Conservation (phyloP, 2,329 filamentous ascomycete species). For the Colletotrichum lentis region DNA sequence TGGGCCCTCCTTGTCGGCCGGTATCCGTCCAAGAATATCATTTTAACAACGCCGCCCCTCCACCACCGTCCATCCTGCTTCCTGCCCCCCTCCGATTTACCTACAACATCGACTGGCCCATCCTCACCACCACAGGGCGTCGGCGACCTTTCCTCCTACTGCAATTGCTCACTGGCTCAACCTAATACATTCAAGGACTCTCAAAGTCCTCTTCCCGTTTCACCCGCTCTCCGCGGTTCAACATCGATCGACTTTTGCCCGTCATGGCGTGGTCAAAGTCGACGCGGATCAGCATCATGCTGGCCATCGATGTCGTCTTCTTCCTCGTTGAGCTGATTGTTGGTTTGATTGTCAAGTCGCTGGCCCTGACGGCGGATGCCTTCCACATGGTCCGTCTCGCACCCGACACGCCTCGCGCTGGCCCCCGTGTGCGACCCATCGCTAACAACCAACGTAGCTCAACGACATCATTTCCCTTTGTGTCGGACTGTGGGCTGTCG, state of each 20-base stretch:
- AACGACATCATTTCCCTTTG: constrained; percentile 96
- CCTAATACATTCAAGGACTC: constrained; percentile 14
- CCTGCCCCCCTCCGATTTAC: not conserved
- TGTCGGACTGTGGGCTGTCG: constrained; percentile 95
- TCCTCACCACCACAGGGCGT: constrained; percentile 9
- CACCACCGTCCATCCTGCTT: not conserved
- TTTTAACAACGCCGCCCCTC: constrained; percentile 24
- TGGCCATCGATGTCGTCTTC: constrained; percentile 88
- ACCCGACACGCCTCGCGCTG: not conserved
- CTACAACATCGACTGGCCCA: constrained; percentile 9
- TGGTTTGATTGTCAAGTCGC: constrained; percentile 86
- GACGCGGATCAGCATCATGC: constrained; percentile 89
- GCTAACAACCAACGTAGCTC: constrained; percentile 61
- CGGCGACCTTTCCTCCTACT: constrained; percentile 13
- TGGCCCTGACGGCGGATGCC: constrained; percentile 93
- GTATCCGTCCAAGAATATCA: constrained; percentile 22
- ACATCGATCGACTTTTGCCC: constrained; percentile 20
- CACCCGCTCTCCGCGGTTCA: not conserved
- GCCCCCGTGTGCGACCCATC: constrained; percentile 36
- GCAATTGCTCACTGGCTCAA: constrained; percentile 23
- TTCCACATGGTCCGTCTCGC: constrained; percentile 87
- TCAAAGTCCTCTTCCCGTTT: constrained; percentile 7
- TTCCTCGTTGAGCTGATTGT: constrained; percentile 88
- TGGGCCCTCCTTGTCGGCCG: not conserved
- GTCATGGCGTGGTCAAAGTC: constrained; percentile 90